These are phyloP conservation scores for Passalora sequoiae DNA, from an alignment of 2,329 filamentous ascomycete genomes.

Conservation along the genomic window DNA sequence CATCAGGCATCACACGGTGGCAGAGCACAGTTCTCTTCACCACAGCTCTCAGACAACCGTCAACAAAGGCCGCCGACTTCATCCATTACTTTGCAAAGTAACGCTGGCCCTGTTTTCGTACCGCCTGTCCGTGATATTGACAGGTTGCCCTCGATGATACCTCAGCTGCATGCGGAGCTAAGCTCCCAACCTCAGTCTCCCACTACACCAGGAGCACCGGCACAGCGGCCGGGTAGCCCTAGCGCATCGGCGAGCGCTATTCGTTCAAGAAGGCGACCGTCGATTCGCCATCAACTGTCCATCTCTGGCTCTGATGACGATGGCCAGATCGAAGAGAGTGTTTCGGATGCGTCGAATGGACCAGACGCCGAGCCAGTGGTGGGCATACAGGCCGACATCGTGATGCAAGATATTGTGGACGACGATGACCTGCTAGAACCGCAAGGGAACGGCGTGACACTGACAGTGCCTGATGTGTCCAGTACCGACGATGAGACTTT, in stretches of 20 bases:
- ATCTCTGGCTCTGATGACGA: conserved; percentile 83
- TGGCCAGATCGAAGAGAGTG: conserved; percentile 73
- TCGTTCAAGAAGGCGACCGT: conserved; percentile 65
- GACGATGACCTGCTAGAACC: conserved; percentile 70
- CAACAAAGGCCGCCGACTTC: conserved; percentile 27
- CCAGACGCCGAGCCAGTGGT: conserved; percentile 71
- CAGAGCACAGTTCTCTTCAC: conserved; percentile 28
- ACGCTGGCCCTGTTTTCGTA: conserved; percentile 50
- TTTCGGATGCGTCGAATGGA: conserved; percentile 71
- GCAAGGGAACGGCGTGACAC: conserved; percentile 62
- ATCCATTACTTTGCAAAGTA: conserved; percentile 29
- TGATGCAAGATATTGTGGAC: conserved; percentile 83
- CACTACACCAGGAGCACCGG: conserved; percentile 71
- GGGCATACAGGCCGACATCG: conserved; percentile 75
- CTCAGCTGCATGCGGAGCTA: conserved; percentile 62
- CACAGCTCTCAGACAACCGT: conserved; percentile 19
- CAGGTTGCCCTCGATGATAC: conserved; percentile 75
- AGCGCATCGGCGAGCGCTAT: conserved; percentile 45
- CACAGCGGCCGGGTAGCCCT: conserved; percentile 46
- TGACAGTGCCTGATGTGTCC: conserved; percentile 72
- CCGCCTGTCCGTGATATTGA: conserved; percentile 77
- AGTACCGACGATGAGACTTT: conserved; percentile 85
- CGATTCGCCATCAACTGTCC: conserved; percentile 84
- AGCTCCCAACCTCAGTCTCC: conserved; percentile 89
- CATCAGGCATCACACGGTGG: conserved; percentile 44